A percentile compares a stretch with the other conserved stretches of the same genome.
Evolutionary conservation across 2,329 filamentous ascomycete species (phyloP).

Genomic region (Colletotrichum liriopes): DNA sequence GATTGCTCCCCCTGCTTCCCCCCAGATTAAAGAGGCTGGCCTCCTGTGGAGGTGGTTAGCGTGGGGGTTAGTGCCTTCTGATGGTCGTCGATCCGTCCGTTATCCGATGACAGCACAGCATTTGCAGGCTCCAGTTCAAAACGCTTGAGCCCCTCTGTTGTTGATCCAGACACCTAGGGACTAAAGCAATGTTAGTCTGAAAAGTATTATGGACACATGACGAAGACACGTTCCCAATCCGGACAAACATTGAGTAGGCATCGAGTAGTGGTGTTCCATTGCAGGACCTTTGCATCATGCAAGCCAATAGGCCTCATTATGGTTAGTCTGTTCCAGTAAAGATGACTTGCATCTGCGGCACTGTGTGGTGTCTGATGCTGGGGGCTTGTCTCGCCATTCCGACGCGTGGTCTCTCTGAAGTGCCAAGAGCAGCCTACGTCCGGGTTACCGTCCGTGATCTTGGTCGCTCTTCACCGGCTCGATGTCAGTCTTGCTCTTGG

Average conservation of each 20-base stretch:
- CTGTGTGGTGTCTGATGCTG: background rate
- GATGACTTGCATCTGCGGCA: conserved; percentile 15
- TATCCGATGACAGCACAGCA: conserved; percentile 9
- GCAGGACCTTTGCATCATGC: conserved; percentile 2
- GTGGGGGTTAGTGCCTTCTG: conserved; percentile 29
- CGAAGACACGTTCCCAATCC: conserved; percentile 1
- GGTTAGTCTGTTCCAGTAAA: background rate
- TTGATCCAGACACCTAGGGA: background rate
- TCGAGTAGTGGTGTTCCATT: background rate
- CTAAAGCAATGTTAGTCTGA: background rate
- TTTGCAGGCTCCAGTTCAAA: background rate
- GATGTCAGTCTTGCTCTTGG: background rate
- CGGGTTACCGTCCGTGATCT: background rate
- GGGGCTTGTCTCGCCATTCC: background rate
- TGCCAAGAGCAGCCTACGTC: background rate
- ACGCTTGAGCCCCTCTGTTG: background rate
- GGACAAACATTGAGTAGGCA: background rate
- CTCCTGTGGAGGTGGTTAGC: conserved; percentile 10
- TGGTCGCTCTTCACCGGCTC: background rate
- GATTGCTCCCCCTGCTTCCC: background rate
- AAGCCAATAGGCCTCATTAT: background rate
- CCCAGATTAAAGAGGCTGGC: conserved; percentile 1
- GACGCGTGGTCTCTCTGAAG: background rate
- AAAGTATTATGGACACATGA: conserved; percentile 16
- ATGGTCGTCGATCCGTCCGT: conserved; percentile 14